Evolutionary conservation across 495 filamentous ascomycete genomes (phyloP).

Genomic region (Aspergillus homomorphus): DNA sequence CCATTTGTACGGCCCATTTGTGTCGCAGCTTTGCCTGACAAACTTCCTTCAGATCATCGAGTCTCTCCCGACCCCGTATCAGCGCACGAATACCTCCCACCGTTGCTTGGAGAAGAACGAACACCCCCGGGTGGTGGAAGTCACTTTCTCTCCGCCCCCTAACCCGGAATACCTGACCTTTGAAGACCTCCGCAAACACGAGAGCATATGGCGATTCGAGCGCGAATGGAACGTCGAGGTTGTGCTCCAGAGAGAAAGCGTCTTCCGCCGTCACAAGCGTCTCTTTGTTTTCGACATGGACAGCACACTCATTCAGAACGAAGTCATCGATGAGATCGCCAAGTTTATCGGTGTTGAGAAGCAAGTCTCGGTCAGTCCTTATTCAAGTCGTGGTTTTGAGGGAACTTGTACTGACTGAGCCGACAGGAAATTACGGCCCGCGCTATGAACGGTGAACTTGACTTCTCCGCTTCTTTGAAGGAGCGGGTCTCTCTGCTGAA

Average conservation of each 20-base stretch:
- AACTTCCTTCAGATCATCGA: constrained; percentile 77
- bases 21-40: constrained; percentile 77
- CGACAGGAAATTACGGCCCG: constrained; percentile 75
- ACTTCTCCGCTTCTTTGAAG: constrained; percentile 78
- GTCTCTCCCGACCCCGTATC: constrained; percentile 59
- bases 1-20: constrained; percentile 71
- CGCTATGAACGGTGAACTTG: constrained; percentile 96
- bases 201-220: constrained; percentile 78
- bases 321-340: constrained; percentile 94
- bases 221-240: constrained; percentile 85
- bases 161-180: constrained; percentile 66
- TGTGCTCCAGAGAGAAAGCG: constrained; percentile 63
- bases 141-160: constrained; percentile 65
- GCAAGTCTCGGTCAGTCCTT: constrained; percentile 53
- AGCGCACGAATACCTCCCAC: constrained; percentile 62
- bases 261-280: constrained; percentile 73
- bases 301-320: constrained; percentile 90
- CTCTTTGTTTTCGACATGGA: constrained; percentile 98
- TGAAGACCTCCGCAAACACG: constrained; percentile 68
- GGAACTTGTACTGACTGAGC: constrained; percentile 11
- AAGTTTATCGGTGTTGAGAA: constrained; percentile 70
- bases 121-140: constrained; percentile 66
- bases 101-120: constrained; percentile 62
- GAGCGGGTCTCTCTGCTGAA: constrained; percentile 77
- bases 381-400: constrained; percentile 27